Base-by-base conservation (phyloP, 768 basidiomycete species). In the Suillus cothurnatus region DNA sequence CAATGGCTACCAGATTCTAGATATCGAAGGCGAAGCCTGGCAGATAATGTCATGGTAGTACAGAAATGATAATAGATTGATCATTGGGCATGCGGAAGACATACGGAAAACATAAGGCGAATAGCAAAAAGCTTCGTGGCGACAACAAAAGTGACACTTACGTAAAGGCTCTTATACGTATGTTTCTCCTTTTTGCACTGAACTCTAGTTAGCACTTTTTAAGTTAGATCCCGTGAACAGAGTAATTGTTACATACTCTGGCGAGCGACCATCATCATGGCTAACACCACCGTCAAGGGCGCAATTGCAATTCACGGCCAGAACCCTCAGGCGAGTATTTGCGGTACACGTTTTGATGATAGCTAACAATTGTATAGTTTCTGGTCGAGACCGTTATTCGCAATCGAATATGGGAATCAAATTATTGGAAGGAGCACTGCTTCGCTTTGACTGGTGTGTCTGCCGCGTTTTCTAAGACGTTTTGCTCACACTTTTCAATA, bases 371-470 rank as follows among this genome's bases (percentile, higher is more conserved):
- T 71, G 9, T 66, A 56, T 75, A 97, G 95, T 93, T 86, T 77
- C 81, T 99, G 77, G 91, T 99, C 34, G 97, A 99, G 83, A 97
- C 94, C 43, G 93, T 98, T 67, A 96, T 99, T 69, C 89, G 97
- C 61, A 93, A 90, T 73, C 88, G 97, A 67, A 97, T 99, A 66
- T 99, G 97, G 82, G 97, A 99, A 76, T 91, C 92, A 0, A 77
- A 83, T 8, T 99, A 87, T 78, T 99, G 97, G 97, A 99, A 99
- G 80, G 97, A 99, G 75, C 94, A 97, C 70, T 99, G 97, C 74
- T 99, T 99, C 74, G 97, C 97, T 26, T 81, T 99, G 56, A 97
- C 94, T 66, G 94, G 95, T 93, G 59, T 60, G 84, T 77, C 17
- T 32, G 56, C 61, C 26, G 39, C 52, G 21, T 57, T 36, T 47